Base-by-base conservation (phyloP, 352 stramenopile genomes). In the Phytophthora idaei region DNA sequence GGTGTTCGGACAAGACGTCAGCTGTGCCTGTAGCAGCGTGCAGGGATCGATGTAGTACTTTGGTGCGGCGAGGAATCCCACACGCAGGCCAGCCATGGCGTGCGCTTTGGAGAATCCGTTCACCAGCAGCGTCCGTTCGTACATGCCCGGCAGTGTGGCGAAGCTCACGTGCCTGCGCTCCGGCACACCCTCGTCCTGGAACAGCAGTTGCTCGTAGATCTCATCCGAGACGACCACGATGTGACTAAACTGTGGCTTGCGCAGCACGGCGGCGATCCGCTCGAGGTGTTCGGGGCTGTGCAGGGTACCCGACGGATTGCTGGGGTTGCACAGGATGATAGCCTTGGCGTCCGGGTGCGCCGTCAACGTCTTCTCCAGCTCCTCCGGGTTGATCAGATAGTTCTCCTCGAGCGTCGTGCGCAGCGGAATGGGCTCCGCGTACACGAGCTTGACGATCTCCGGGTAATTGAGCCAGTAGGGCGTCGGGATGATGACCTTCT, bases 381-480 rank as follows among this genome's bases (percentile, higher is more conserved):
- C 73, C 32, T 79, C 67, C 1, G 94, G 80, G 58, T 94, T 91
- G 36, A 99, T 83, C 52, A 98, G 73, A 69, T 97, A 99, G 60
- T 92, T 87, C 49, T 98, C 87, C 44, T 95, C 81, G 9, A 93
- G 51, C 32, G 69, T 90, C 2, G 93, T 98, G 63, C 92, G 87
- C 17, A 99, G 73, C 49, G 97, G 84, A n/a, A 98, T 80, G 2
- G 92, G 87, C 34, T 88, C 84, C 4, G 90, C 95, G 27, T 89
- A 89, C 5, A 91, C 87, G 31, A 99, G 81, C 57, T 90, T 86
- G 21, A 94, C 91, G 73, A 99, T 99, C 76, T 98, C 94, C 5
- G 94, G 94, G 85, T 99, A 99, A 32, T 85, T 98, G 11, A 97
- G 91, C 96, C 96, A 99, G 81, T 98, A 99, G 3, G 97, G 97